A percentile compares a stretch with the other conserved stretches of the same genome.
phyloP scores from a whole-genome alignment of 495 filamentous ascomycete species.

The Saxophila tyrrhenica region DNA sequence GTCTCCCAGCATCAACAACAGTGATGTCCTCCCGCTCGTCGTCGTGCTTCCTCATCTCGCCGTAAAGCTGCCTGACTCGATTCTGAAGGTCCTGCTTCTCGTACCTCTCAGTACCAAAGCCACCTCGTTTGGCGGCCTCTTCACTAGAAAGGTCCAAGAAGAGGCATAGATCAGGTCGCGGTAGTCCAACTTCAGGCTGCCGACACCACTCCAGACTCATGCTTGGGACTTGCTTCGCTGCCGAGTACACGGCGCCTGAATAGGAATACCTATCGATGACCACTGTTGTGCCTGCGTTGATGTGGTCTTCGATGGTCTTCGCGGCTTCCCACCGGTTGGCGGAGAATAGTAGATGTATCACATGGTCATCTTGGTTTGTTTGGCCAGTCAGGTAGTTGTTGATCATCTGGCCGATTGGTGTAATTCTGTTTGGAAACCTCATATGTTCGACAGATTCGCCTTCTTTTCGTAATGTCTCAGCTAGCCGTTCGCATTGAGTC shows the following conservation, averaged over 20 bases:
- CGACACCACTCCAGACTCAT: slow-evolving; percentile 67
- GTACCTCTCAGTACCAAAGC: slow-evolving; percentile 80
- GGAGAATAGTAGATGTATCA: slow-evolving; percentile 89
- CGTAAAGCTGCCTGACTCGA: slow-evolving; percentile 64
- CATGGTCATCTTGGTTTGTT: slow-evolving; percentile 73
- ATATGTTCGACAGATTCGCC: slow-evolving; percentile 60
- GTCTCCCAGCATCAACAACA: slow-evolving; percentile 41
- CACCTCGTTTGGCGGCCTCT: slow-evolving; percentile 62
- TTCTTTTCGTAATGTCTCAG: slow-evolving; percentile 45
- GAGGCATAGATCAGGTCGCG: slow-evolving; percentile 74
- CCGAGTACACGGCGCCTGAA: slow-evolving; percentile 85
- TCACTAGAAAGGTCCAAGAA: slow-evolving; percentile 72
- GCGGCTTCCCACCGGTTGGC: slow-evolving; percentile 89
- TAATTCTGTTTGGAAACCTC: slow-evolving; percentile 85
- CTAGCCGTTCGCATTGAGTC: slow-evolving; percentile 73
- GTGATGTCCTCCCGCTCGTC: slow-evolving; percentile 26
- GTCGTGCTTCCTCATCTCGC: slow-evolving; percentile 16
- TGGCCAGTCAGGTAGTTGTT: slow-evolving; percentile 69
- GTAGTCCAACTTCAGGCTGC: slow-evolving; percentile 75
- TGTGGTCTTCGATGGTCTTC: slow-evolving; percentile 34
- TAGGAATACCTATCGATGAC: slow-evolving; percentile 91
- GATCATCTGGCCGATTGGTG: slow-evolving; percentile 83
- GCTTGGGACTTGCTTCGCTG: slow-evolving; percentile 67
- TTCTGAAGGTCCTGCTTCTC: slow-evolving; percentile 76
- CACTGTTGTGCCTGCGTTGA: slow-evolving; percentile 57